These are phyloP conservation scores for Cyberlindnera euphorbiiphila DNA, from an alignment of 805 yeast genomes.

Conservation along the genomic window DNA sequence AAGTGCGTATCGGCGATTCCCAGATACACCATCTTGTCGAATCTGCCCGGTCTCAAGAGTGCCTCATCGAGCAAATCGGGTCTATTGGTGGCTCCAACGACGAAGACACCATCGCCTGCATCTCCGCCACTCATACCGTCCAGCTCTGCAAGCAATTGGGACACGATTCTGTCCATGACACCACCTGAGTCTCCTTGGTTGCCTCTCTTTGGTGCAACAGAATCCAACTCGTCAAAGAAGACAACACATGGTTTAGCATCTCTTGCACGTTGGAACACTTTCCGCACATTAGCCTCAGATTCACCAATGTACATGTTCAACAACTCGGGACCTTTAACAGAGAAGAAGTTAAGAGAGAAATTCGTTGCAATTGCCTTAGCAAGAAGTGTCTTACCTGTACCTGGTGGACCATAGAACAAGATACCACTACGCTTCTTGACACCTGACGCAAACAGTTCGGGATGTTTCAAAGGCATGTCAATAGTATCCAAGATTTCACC, in stretches of 20 bases:
- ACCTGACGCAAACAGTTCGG: constrained; percentile 83
- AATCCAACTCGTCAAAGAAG: constrained; percentile 95
- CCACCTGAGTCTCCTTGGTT: constrained; percentile 99
- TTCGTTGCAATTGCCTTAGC: constrained; percentile 98
- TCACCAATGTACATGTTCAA: constrained; percentile 98
- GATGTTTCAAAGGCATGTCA: constrained; percentile 92
- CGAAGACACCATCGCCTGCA: constrained; percentile 83
- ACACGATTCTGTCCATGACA: constrained; percentile 97
- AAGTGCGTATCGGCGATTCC: constrained; percentile 91
- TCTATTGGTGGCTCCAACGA: constrained; percentile 97
- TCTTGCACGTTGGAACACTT: constrained; percentile 89
- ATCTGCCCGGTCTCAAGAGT: constrained; percentile 86
- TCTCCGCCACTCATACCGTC: constrained; percentile 92
- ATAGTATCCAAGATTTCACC: constrained; percentile 93
- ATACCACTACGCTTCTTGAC: constrained; percentile 93
- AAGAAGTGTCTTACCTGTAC: constrained; percentile 92
- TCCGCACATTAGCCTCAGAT: constrained; percentile 93
- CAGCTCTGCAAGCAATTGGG: constrained; percentile 88
- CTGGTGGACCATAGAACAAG: constrained; percentile 96
- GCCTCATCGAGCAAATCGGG: constrained; percentile 96
- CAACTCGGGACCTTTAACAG: constrained; percentile 96
- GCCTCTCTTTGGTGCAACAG: constrained; percentile 98
- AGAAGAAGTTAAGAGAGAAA: constrained; percentile 88
- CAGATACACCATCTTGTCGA: constrained; percentile 89
- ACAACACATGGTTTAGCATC: constrained; percentile 98